phyloP scores from a whole-genome alignment of 139 green algal genomes.

The Limnomonas spitsbergensis region DNA sequence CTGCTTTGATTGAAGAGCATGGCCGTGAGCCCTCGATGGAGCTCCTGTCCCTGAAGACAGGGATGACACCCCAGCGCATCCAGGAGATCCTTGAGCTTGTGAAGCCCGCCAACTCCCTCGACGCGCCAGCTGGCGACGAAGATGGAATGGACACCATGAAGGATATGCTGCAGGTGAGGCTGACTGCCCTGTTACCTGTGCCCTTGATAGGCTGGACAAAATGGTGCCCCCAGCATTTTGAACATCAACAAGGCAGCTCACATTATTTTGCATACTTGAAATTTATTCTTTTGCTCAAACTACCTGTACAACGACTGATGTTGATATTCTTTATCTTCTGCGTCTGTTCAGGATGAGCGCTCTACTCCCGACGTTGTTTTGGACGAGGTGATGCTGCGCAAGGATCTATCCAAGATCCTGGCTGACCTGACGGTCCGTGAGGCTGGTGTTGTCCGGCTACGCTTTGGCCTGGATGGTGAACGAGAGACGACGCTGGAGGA shows the following conservation, averaged over 20 bases:
- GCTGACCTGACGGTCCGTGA: conserved; percentile 73
- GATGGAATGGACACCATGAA: conserved; percentile 4
- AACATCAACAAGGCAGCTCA: too few relatives aligned
- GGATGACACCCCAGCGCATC: conserved; percentile 30
- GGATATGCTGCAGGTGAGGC: conserved; percentile 5
- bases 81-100: background rate
- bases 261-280: too few relatives aligned
- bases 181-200: too few relatives aligned
- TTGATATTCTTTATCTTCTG: too few relatives aligned
- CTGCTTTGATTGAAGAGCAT: conserved; percentile 33
- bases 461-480: conserved; percentile 84
- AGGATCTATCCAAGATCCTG: conserved; percentile 76
- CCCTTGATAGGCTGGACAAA: too few relatives aligned
- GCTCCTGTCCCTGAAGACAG: conserved; percentile 52
- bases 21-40: conserved; percentile 36
- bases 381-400: conserved; percentile 15
- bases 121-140: background rate
- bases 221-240: too few relatives aligned
- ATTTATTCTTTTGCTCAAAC: too few relatives aligned
- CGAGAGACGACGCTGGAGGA: conserved; percentile 85
- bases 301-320: too few relatives aligned
- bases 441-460: conserved; percentile 77
- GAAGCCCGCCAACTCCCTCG: background rate
- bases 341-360: background rate
- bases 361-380: conserved; percentile 19